Evolutionary conservation across 305 asterid genomes (phyloP).

Genomic region (Fraxinus xanthoxyloides): DNA sequence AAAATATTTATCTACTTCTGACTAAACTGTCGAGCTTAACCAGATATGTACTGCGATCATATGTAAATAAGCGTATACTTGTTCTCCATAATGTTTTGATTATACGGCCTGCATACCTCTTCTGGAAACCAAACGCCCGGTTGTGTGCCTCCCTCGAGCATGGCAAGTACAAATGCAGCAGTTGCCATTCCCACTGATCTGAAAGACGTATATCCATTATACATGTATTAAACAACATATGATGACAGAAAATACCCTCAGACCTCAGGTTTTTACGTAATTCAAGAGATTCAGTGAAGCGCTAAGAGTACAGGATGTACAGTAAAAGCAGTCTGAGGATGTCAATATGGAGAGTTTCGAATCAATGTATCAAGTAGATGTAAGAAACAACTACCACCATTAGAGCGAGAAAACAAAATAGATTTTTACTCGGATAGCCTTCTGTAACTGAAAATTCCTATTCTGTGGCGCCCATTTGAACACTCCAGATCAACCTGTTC

Average conservation of each 20-base stretch:
- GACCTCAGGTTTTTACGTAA: background rate
- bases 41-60: background rate
- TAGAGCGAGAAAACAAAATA: background rate
- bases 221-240: background rate
- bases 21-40: background rate
- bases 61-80: background rate
- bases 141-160: constrained; percentile 52
- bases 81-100: background rate
- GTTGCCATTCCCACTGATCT: constrained; percentile 45
- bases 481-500: constrained; percentile 48
- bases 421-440: constrained; percentile 37
- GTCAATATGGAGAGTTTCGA: background rate
- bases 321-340: background rate
- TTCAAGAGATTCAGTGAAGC: background rate
- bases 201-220: constrained; percentile 6
- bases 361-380: background rate
- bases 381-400: background rate
- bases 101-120: constrained; percentile 32
- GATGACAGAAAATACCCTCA: background rate
- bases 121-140: constrained; percentile 60
- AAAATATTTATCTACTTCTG: background rate
- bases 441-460: constrained; percentile 48
- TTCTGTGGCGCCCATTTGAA: constrained; percentile 32
- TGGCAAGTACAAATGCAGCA: constrained; percentile 45
- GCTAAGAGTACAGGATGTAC: background rate